Evolutionary conservation across 129 eudicot species (phyloP).

Genomic region (Rutidosis leptorrhynchoides): DNA sequence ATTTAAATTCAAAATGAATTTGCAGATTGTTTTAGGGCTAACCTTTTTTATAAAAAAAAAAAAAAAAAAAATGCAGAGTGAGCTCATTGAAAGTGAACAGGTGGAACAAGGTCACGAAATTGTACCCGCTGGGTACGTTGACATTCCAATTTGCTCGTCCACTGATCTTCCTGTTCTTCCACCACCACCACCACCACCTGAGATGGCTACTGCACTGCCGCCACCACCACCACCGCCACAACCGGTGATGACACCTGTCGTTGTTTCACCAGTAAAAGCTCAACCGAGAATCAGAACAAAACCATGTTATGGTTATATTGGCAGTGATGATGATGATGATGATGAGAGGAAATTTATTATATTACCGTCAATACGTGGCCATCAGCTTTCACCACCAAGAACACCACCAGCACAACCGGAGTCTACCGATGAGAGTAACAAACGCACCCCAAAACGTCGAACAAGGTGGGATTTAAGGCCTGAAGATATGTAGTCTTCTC

Average conservation of each 20-base stretch:
- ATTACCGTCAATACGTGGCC: slow-evolving; percentile 18
- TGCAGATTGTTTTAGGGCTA: not conserved
- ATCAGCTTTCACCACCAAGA: slow-evolving; percentile 11
- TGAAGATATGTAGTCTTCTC: slow-evolving; percentile 23
- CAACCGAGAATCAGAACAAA: slow-evolving; percentile 16
- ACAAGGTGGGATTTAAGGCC: slow-evolving; percentile 36
- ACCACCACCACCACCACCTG: slow-evolving; percentile 18
- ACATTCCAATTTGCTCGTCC: not conserved
- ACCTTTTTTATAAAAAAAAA: too few relatives aligned
- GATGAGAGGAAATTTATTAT: slow-evolving; percentile 16
- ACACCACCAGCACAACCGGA: too few relatives aligned
- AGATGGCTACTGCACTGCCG: not conserved
- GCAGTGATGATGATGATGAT: slow-evolving; percentile 24
- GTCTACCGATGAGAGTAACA: too few relatives aligned
- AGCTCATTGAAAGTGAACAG: not conserved
- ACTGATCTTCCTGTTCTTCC: not conserved
- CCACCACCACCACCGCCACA: slow-evolving; percentile 18
- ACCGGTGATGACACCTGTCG: slow-evolving; percentile 1
- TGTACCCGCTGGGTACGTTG: not conserved
- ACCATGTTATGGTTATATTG: slow-evolving; percentile 37
- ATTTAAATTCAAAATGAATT: not conserved
- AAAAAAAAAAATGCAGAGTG: slow-evolving; percentile 18
- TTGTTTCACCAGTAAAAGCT: slow-evolving; percentile 15
- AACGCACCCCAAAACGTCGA: too few relatives aligned
- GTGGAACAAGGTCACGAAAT: not conserved